Evolutionary conservation across 1,284 basidiomycete species (phyloP).

Genomic region (Marasmius tenuissimus): DNA sequence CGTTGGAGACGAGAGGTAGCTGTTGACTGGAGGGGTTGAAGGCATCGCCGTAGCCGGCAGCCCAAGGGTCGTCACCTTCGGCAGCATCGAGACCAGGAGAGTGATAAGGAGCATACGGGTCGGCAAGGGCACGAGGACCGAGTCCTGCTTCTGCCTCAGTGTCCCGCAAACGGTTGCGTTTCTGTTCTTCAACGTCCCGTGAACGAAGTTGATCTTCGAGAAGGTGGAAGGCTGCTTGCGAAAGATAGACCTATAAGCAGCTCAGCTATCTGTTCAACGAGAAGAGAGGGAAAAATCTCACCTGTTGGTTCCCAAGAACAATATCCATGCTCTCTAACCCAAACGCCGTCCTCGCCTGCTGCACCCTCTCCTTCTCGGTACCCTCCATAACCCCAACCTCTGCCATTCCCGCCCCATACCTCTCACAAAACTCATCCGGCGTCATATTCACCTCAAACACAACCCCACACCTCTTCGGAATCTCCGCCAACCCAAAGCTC

Average conservation of each 20-base stretch:
- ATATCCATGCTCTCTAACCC: constrained; percentile 74
- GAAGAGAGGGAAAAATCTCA: constrained; percentile 26
- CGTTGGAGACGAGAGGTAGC: constrained; percentile 76
- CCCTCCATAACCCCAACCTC: constrained; percentile 52
- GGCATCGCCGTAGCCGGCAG: constrained; percentile 48
- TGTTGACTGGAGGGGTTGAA: constrained; percentile 61
- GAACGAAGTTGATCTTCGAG: constrained; percentile 88
- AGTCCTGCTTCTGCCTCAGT: constrained; percentile 78
- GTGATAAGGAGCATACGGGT: constrained; percentile 78
- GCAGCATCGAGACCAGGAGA: constrained; percentile 44
- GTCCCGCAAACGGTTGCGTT: constrained; percentile 71
- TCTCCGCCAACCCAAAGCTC: constrained; percentile 78
- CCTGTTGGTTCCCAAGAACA: constrained; percentile 81
- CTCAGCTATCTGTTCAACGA: neutral
- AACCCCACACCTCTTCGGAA: constrained; percentile 67
- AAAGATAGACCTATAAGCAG: constrained; percentile 80
- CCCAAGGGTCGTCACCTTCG: constrained; percentile 41
- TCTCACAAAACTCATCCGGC: constrained; percentile 83
- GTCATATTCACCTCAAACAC: constrained; percentile 87
- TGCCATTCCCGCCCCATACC: constrained; percentile 69
- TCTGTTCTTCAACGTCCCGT: constrained; percentile 82
- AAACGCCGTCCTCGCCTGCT: constrained; percentile 63
- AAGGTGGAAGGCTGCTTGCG: constrained; percentile 83
- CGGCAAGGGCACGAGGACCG: constrained; percentile 63
- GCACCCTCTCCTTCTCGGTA: constrained; percentile 50